Evolutionary conservation across 2,329 filamentous ascomycete genomes (phyloP).

Genomic region (Aureobasidium subglaciale): DNA sequence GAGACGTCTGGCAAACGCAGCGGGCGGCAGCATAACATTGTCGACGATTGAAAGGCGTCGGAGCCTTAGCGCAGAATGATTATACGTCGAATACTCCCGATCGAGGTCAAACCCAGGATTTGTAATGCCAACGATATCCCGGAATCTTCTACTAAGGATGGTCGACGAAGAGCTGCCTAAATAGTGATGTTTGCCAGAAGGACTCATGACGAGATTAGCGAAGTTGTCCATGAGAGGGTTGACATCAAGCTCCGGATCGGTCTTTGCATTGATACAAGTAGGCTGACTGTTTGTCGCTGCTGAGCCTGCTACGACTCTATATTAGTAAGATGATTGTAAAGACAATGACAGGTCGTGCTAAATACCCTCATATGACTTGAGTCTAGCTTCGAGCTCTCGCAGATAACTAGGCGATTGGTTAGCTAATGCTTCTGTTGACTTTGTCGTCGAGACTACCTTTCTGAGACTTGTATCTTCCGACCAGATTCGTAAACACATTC

Average conservation of each 20-base stretch:
- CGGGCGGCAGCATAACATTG: conserved; percentile 39
- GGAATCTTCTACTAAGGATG: conserved; percentile 21
- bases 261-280: not conserved
- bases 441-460: not conserved
- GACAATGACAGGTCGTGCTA: not conserved
- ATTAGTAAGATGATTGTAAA: not conserved
- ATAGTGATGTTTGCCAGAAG: conserved; percentile 19
- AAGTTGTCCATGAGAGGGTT: conserved; percentile 13
- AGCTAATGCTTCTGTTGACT: not conserved
- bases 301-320: not conserved
- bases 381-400: not conserved
- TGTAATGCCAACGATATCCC: conserved; percentile 19
- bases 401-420: not conserved
- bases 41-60: conserved; percentile 28
- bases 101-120: conserved; percentile 5
- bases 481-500: not conserved
- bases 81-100: conserved; percentile 24
- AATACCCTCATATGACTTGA: conserved; percentile 2
- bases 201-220: conserved; percentile 16
- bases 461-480: not conserved
- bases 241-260: conserved; percentile 5
- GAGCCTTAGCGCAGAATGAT: conserved; percentile 28
- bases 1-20: conserved; percentile 44
- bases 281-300: not conserved
- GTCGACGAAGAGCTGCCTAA: conserved; percentile 24